Evolutionary conservation across 495 filamentous ascomycete species (phyloP).

Genomic region (Aspergillus ellipticus): DNA sequence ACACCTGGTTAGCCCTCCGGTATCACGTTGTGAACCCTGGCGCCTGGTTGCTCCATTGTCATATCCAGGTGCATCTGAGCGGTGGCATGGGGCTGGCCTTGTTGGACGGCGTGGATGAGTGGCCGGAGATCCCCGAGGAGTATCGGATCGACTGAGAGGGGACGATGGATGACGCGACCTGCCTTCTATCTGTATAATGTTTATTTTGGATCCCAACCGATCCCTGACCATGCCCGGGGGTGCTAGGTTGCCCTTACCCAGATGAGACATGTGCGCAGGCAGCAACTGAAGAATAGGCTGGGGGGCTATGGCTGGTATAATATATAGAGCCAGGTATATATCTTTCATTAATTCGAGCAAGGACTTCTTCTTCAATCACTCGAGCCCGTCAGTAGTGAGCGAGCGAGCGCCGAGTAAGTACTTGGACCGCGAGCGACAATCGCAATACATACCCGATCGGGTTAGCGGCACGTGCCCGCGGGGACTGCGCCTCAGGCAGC

Average conservation of each 20-base stretch:
- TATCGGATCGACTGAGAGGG: constrained; percentile 13
- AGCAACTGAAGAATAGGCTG: neutral
- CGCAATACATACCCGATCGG: neutral
- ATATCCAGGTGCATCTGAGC: constrained; percentile 54
- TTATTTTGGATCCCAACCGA: neutral
- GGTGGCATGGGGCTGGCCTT: constrained; percentile 56
- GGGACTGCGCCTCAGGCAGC: neutral
- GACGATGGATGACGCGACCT: neutral
- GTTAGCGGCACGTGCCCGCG: neutral
- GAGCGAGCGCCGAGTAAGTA: no score
- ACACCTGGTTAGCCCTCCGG: constrained; percentile 50
- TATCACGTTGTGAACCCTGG: constrained; percentile 60
- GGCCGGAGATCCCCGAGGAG: constrained; percentile 39
- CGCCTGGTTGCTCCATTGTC: constrained; percentile 57
- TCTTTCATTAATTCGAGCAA: neutral
- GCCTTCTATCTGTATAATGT: neutral
- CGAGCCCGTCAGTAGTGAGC: no score
- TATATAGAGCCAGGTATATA: neutral
- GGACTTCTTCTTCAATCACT: no score
- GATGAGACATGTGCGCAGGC: neutral
- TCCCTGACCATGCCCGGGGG: neutral
- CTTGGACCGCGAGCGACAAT: neutral
- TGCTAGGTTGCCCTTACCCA: neutral
- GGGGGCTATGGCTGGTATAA: neutral
- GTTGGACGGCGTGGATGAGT: constrained; percentile 55